These are phyloP conservation scores for Nissolia schottii DNA, from an alignment of 306 rosid species.

Conservation along the genomic window DNA sequence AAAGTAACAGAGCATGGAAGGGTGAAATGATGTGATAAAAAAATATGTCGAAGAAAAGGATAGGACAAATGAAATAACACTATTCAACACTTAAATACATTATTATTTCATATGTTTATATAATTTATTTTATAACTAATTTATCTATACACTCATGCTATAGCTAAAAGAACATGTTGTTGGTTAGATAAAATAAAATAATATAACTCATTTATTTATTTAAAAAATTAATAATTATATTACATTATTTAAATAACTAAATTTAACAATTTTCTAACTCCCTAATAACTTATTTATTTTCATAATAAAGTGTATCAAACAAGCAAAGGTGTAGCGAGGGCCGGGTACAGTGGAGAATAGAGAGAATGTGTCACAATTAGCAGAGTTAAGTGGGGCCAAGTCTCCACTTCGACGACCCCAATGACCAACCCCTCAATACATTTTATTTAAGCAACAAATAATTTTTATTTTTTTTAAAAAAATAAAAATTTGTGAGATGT, in stretches of 20 bases:
- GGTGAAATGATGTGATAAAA: slow-evolving; percentile 31
- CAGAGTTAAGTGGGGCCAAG: slow-evolving; percentile 40
- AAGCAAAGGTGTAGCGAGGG: slow-evolving; percentile 37
- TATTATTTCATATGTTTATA: too few relatives aligned
- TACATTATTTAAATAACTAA: too few relatives aligned
- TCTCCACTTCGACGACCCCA: slow-evolving; percentile 53
- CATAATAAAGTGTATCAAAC: slow-evolving; percentile 52
- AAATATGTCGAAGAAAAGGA: not conserved
- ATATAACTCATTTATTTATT: too few relatives aligned
- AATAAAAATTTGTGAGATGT: not conserved
- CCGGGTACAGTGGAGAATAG: not conserved
- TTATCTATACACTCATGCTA: too few relatives aligned
- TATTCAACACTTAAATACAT: too few relatives aligned
- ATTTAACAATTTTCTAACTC: too few relatives aligned
- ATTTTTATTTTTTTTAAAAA: not conserved
- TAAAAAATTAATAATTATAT: too few relatives aligned
- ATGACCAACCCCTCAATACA: slow-evolving; percentile 25
- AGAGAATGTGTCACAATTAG: slow-evolving; percentile 17
- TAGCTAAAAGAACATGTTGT: too few relatives aligned
- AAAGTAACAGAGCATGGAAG: slow-evolving; percentile 41
- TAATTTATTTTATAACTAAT: too few relatives aligned
- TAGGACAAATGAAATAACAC: not conserved
- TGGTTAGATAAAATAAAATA: too few relatives aligned
- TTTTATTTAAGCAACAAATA: slow-evolving; percentile 52
- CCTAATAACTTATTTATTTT: too few relatives aligned